Evolutionary conservation across 1,284 basidiomycete genomes (phyloP).

Genomic region (Hypsizygus ulmarius): DNA sequence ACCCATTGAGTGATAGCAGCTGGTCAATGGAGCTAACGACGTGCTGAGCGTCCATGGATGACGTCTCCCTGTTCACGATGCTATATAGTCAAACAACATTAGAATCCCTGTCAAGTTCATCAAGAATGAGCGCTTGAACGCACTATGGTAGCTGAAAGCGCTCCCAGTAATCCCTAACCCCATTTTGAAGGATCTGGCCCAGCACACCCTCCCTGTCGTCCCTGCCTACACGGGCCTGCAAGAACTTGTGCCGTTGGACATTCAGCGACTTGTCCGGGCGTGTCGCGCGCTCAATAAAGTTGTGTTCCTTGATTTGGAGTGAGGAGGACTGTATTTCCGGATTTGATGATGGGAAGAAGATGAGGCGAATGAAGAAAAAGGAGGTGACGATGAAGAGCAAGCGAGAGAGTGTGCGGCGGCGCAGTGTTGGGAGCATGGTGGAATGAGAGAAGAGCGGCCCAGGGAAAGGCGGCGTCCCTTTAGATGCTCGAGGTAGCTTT

Average conservation of each 20-base stretch:
- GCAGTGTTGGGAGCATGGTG: slow-evolving; percentile 32
- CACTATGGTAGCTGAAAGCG: slow-evolving; percentile 88
- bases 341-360: slow-evolving; percentile 44
- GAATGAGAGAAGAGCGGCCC: slow-evolving; percentile 8
- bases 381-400: slow-evolving; percentile 32
- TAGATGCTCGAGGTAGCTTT: background rate
- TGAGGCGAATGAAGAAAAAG: slow-evolving; percentile 37
- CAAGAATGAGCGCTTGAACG: slow-evolving; percentile 26
- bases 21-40: slow-evolving; percentile 87
- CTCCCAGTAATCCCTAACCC: slow-evolving; percentile 86
- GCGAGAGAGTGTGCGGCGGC: slow-evolving; percentile 40
- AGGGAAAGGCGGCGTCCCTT: background rate
- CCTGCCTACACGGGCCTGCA: slow-evolving; percentile 83
- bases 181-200: slow-evolving; percentile 69
- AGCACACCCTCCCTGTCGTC: slow-evolving; percentile 83
- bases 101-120: slow-evolving; percentile 1
- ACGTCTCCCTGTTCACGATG: slow-evolving; percentile 77
- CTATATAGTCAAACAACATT: slow-evolving; percentile 39
- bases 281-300: slow-evolving; percentile 83
- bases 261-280: slow-evolving; percentile 83
- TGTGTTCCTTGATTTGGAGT: slow-evolving; percentile 70
- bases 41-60: slow-evolving; percentile 84
- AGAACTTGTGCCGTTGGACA: slow-evolving; percentile 80
- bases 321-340: slow-evolving; percentile 28
- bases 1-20: slow-evolving; percentile 90